Evolutionary conservation across 2,329 filamentous ascomycete species (phyloP).

Genomic region (Fusarium transvaalense): DNA sequence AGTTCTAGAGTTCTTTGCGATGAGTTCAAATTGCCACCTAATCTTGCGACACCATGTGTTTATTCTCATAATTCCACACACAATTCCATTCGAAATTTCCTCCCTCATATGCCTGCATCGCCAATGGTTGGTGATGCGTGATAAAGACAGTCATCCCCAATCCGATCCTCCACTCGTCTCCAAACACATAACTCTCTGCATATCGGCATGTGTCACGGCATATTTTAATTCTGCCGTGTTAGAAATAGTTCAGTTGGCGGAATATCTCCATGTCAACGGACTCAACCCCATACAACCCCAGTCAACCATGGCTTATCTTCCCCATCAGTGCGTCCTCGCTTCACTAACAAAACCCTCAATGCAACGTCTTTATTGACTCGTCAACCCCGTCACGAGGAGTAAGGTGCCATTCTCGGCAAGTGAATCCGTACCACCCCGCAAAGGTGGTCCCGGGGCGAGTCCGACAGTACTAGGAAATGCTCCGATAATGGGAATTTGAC

Average conservation of each 20-base stretch:
- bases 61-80: no score
- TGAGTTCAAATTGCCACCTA: no score
- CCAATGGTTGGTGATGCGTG: no score
- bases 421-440: neutral
- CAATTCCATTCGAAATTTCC: no score
- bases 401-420: neutral
- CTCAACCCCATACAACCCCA: no score
- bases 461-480: conserved; percentile 16
- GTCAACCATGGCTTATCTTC: neutral
- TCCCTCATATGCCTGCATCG: no score
- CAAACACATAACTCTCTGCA: neutral
- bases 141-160: no score
- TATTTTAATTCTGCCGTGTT: neutral
- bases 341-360: neutral
- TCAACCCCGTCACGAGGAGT: neutral
- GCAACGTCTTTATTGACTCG: neutral
- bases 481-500: conserved; percentile 1
- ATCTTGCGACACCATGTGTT: no score
- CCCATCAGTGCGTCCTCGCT: neutral
- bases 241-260: neutral
- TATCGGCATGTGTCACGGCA: no score
- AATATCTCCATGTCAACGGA: no score
- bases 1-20: no score
- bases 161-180: no score
- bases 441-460: neutral